These are phyloP conservation scores for Umbilicaria muhlenbergii DNA, from an alignment of 495 filamentous ascomycete species.

Conservation along the genomic window DNA sequence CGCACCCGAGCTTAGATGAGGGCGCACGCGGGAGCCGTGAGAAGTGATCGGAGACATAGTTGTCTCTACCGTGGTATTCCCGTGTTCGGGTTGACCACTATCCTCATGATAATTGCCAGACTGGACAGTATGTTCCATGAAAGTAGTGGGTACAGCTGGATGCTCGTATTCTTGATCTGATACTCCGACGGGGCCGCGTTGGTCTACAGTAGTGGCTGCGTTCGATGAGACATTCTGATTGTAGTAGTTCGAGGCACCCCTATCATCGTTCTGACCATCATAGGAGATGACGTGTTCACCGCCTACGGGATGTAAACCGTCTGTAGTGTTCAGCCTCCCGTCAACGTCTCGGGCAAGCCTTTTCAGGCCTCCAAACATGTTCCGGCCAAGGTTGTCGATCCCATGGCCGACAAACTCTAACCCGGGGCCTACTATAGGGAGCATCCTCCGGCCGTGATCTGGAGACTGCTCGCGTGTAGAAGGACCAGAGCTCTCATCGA, in stretches of 20 bases:
- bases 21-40: too few relatives aligned
- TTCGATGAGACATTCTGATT: too few relatives aligned
- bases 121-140: too few relatives aligned
- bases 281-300: conserved; percentile 3
- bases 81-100: too few relatives aligned
- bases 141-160: too few relatives aligned
- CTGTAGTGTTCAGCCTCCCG: conserved; percentile 34
- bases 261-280: conserved; percentile 1
- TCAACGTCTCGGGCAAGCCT: conserved; percentile 28
- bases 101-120: too few relatives aligned
- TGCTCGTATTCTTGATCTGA: too few relatives aligned
- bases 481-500: conserved; percentile 31
- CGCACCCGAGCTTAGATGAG: too few relatives aligned
- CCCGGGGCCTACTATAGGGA: conserved; percentile 26
- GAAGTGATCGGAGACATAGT: too few relatives aligned
- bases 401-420: conserved; percentile 40
- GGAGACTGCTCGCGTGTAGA: conserved; percentile 16
- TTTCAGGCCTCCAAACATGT: conserved; percentile 34
- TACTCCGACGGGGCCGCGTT: too few relatives aligned
- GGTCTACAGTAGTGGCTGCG: too few relatives aligned
- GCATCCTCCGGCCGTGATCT: conserved; percentile 14
- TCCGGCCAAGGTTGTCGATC: conserved; percentile 41
- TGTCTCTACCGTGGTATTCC: too few relatives aligned
- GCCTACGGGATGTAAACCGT: conserved; percentile 28
- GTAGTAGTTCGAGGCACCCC: not conserved